Percentiles rank a stretch among this genome's conserved stretches.
These are phyloP conservation scores for Phyllosticta capitalensis DNA, from an alignment of 2,329 filamentous ascomycete genomes.

Conservation along the genomic window DNA sequence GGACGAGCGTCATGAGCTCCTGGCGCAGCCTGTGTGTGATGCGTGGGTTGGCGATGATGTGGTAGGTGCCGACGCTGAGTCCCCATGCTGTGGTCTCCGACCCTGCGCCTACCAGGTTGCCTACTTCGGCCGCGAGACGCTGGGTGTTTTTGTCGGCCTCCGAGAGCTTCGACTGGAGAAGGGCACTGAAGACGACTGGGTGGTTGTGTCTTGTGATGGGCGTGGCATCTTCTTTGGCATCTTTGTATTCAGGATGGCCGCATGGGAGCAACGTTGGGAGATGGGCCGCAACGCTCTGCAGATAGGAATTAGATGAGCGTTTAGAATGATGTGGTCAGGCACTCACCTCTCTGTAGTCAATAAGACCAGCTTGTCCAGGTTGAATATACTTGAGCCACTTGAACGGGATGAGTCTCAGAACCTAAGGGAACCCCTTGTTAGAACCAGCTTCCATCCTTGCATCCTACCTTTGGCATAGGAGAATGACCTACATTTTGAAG, in stretches of 20 bases:
- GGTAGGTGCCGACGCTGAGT: slow-evolving; percentile 21
- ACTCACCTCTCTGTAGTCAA: background rate
- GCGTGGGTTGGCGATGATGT: slow-evolving; percentile 23
- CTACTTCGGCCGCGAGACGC: background rate
- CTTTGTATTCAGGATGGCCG: background rate
- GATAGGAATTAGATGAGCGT: background rate
- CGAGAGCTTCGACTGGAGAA: background rate
- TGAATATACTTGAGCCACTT: background rate
- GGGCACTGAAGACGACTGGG: background rate
- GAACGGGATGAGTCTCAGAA: background rate
- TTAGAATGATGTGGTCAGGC: background rate
- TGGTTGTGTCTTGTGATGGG: background rate
- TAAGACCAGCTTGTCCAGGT: background rate
- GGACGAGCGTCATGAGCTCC: background rate
- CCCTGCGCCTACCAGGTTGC: slow-evolving; percentile 10
- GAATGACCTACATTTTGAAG: background rate
- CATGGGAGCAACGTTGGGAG: background rate
- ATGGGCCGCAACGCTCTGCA: background rate
- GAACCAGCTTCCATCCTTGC: background rate
- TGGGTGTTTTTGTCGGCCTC: background rate
- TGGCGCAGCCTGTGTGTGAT: slow-evolving; percentile 15
- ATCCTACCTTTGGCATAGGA: background rate
- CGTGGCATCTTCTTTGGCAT: background rate
- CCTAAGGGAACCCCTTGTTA: background rate
- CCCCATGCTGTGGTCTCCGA: slow-evolving; percentile 17